Conservation (phyloP, 371 early-diverging fungal genomes). For the Rhizopus sp. region DNA sequence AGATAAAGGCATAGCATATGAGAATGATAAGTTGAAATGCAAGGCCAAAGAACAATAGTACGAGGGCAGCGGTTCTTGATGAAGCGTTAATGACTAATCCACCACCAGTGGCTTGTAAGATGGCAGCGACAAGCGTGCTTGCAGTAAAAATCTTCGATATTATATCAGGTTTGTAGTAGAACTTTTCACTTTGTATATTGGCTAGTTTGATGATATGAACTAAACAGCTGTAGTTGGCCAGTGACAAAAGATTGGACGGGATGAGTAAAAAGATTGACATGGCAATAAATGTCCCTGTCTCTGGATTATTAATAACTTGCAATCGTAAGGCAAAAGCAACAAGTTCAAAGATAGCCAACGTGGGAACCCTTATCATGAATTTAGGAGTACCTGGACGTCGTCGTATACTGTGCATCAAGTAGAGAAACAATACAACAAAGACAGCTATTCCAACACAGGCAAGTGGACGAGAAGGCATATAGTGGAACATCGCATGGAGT, state of each 20-base stretch:
- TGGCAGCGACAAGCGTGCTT: neutral
- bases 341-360: neutral
- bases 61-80: neutral
- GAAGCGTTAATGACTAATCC: neutral
- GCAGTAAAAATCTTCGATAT: neutral
- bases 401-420: neutral
- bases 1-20: neutral
- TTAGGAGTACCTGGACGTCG: neutral
- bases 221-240: slow-evolving; percentile 7
- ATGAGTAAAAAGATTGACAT: slow-evolving; percentile 11
- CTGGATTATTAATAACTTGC: neutral
- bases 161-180: neutral
- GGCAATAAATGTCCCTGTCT: neutral
- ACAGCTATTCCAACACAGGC: slow-evolving; percentile 5
- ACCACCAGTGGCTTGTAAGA: slow-evolving; percentile 6
- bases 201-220: neutral
- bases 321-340: slow-evolving; percentile 7
- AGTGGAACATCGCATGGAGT: neutral
- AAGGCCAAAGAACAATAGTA: neutral
- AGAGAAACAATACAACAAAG: slow-evolving; percentile 1
- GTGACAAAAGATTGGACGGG: neutral
- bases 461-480: neutral
- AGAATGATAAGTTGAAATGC: neutral
- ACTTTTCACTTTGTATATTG: neutral
- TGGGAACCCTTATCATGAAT: slow-evolving; percentile 1